phyloP scores from a whole-genome alignment of 2,329 filamentous ascomycete species.

The Aspergillus awamori region DNA sequence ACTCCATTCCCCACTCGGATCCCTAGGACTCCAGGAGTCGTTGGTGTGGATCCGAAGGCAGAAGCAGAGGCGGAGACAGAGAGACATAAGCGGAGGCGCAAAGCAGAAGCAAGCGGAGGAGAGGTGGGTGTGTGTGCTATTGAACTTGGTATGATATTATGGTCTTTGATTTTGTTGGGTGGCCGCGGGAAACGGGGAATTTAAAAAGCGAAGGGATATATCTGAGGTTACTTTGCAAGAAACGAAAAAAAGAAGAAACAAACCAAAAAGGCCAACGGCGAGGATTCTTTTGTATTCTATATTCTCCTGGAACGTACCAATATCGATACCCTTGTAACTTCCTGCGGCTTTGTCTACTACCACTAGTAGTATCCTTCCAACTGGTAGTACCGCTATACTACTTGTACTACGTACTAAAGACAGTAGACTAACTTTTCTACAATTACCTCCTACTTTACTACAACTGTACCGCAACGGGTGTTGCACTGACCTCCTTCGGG shows the following conservation, averaged over 20 bases:
- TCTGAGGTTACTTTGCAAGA: slow-evolving; percentile 4
- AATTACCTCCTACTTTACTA: too few relatives aligned
- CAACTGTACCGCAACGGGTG: too few relatives aligned
- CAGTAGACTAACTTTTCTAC: too few relatives aligned
- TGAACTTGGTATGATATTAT: neutral
- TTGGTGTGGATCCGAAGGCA: slow-evolving; percentile 5
- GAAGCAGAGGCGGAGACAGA: neutral
- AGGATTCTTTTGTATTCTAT: slow-evolving; percentile 29
- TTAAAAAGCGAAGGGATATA: slow-evolving; percentile 17
- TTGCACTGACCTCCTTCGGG: too few relatives aligned
- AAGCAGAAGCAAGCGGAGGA: neutral
- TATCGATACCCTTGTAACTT: slow-evolving; percentile 41
- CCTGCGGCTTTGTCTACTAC: neutral
- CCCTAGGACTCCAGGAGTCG: slow-evolving; percentile 4
- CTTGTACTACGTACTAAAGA: too few relatives aligned
- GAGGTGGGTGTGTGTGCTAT: neutral
- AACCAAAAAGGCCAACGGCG: slow-evolving; percentile 10
- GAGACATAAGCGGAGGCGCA: neutral
- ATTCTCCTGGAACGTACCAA: slow-evolving; percentile 29
- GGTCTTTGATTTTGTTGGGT: slow-evolving; percentile 11
- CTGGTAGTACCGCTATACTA: too few relatives aligned
- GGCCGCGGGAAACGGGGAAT: slow-evolving; percentile 19
- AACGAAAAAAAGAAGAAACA: slow-evolving; percentile 22
- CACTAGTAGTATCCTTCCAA: neutral
- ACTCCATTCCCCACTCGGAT: neutral